Percentiles rank a stretch among this genome's conserved stretches.
Evolutionary conservation across 2,329 filamentous ascomycete genomes (phyloP).

Genomic region (Furcasterigmium furcatum): DNA sequence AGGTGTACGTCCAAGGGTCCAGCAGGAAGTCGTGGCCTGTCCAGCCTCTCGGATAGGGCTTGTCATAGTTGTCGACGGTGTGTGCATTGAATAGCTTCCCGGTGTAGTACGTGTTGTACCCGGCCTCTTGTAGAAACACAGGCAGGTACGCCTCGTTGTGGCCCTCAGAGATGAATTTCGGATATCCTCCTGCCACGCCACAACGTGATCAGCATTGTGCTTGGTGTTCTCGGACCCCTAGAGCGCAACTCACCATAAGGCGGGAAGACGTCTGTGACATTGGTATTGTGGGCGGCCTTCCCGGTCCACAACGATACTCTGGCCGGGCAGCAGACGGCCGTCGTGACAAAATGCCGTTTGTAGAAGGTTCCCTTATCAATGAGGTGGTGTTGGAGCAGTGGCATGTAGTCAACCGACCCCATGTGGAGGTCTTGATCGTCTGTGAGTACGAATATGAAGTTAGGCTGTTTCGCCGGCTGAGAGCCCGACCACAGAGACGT

Average conservation of each 20-base stretch:
- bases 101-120: constrained; percentile 50
- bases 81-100: constrained; percentile 52
- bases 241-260: constrained; percentile 27
- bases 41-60: constrained; percentile 51
- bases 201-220: constrained; percentile 11
- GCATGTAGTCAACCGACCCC: no score
- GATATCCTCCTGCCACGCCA: constrained; percentile 39
- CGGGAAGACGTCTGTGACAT: constrained; percentile 55
- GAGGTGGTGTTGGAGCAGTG: no score
- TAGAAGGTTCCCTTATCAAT: no score
- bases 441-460: no score
- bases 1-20: constrained; percentile 65
- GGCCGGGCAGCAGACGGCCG: constrained; percentile 62
- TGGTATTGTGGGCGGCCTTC: constrained; percentile 67
- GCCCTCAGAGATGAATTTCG: constrained; percentile 45
- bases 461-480: no score
- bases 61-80: constrained; percentile 42
- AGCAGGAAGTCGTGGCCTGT: constrained; percentile 49
- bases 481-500: no score
- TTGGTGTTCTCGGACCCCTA: background rate
- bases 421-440: no score
- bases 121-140: constrained; percentile 44
- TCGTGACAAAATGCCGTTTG: no score
- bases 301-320: constrained; percentile 57
- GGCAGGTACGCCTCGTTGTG: constrained; percentile 47